Conservation (phyloP, 371 early-diverging fungal genomes). For the Mucor circinelloides region DNA sequence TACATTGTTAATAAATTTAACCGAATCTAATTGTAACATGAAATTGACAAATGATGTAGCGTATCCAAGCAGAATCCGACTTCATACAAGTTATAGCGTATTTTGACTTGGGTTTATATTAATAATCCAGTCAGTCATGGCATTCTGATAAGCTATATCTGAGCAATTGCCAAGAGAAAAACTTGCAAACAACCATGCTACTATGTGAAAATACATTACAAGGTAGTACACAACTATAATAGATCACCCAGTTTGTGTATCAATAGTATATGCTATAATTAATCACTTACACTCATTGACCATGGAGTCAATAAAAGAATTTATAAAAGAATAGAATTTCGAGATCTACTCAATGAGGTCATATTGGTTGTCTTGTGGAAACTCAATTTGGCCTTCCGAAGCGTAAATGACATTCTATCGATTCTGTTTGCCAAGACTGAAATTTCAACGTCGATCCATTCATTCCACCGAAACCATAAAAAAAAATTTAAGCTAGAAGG, state of each 20-base stretch:
- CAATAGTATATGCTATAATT: background rate
- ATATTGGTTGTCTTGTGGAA: background rate
- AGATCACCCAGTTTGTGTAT: background rate
- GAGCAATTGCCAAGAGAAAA: background rate
- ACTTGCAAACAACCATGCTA: background rate
- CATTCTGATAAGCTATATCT: background rate
- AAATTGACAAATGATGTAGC: background rate
- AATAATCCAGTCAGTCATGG: no score
- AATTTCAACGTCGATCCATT: background rate
- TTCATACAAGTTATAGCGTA: no score
- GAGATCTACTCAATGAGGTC: background rate
- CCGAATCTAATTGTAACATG: background rate
- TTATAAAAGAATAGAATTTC: background rate
- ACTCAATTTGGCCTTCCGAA: background rate
- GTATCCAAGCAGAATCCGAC: background rate
- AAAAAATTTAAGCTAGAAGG: background rate
- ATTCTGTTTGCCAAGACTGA: conserved; percentile 1
- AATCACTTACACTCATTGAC: background rate
- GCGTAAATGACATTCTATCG: background rate
- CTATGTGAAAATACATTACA: background rate
- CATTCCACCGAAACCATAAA: background rate
- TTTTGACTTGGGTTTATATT: no score
- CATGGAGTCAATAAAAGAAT: no score
- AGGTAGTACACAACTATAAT: background rate
- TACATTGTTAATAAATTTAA: background rate